These are phyloP conservation scores for Sindora glabra DNA, from an alignment of 306 rosid genomes.

Conservation along the genomic window DNA sequence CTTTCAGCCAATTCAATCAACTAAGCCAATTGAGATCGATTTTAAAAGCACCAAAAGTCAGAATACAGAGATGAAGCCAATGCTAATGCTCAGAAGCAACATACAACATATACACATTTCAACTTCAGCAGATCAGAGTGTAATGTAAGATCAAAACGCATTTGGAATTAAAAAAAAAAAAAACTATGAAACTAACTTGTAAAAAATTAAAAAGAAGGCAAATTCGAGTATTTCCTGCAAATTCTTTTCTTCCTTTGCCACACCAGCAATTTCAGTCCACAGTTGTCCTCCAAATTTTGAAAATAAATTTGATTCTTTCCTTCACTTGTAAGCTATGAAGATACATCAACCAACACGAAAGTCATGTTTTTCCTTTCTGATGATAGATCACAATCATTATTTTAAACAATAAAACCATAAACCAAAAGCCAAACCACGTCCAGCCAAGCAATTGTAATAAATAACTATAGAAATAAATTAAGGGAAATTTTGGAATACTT, in stretches of 20 bases:
- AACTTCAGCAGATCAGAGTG: not conserved
- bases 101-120: slow-evolving; percentile 6
- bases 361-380: slow-evolving; percentile 10
- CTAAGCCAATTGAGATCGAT: slow-evolving; percentile 3
- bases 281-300: slow-evolving; percentile 20
- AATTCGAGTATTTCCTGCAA: not conserved
- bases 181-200: not conserved
- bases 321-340: slow-evolving; percentile 15
- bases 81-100: too few species aligned
- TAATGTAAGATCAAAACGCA: not conserved
- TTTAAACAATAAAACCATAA: not conserved
- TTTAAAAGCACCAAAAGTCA: not conserved
- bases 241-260: too few species aligned
- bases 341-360: slow-evolving; percentile 21
- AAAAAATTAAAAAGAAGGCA: not conserved
- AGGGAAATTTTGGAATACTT: too few species aligned
- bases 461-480: not conserved
- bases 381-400: slow-evolving; percentile 9
- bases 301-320: too few species aligned
- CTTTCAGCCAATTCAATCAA: slow-evolving; percentile 10
- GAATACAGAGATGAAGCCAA: slow-evolving; percentile 11
- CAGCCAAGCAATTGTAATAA: not conserved
- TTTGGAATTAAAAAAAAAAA: not conserved
- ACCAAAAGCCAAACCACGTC: slow-evolving; percentile 3
- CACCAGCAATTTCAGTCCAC: slow-evolving; percentile 19